phyloP scores from a whole-genome alignment of 75 land plant species.

The Ceratopteris richardii region DNA sequence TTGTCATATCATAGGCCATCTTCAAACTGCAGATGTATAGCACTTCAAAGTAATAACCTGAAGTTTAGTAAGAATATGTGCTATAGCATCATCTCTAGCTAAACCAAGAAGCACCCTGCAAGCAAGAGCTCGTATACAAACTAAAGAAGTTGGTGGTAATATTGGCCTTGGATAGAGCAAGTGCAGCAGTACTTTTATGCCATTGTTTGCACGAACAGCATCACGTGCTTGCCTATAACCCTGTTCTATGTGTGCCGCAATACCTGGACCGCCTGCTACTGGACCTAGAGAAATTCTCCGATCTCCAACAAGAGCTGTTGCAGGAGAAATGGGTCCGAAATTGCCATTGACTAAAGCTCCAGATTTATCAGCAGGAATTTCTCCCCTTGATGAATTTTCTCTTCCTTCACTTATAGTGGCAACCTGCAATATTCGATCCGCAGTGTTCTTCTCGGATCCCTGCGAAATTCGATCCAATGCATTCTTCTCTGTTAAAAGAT shows the following conservation, averaged over 20 bases:
- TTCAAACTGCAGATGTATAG: neutral
- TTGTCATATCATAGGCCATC: neutral
- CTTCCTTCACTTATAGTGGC: conserved; percentile 12
- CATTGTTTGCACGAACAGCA: conserved; percentile 95
- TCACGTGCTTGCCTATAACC: conserved; percentile 94
- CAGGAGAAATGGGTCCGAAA: conserved; percentile 15
- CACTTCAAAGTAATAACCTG: conserved; percentile 39
- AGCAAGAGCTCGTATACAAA: conserved; percentile 89
- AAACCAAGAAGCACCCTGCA: conserved; percentile 94
- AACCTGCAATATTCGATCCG: too few relatives aligned
- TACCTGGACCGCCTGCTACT: conserved; percentile 84
- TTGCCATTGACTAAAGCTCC: too few relatives aligned
- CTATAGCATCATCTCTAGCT: conserved; percentile 93
- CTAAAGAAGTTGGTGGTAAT: conserved; percentile 66
- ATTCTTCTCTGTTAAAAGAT: neutral
- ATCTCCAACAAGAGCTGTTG: conserved; percentile 76
- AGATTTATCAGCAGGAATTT: conserved; percentile 4
- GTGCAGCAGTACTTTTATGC: conserved; percentile 92
- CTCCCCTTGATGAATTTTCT: conserved; percentile 19
- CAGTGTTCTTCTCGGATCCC: too few relatives aligned
- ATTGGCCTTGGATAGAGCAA: conserved; percentile 77
- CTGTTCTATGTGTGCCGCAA: conserved; percentile 92
- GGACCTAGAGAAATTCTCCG: conserved; percentile 88
- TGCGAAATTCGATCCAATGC: neutral
- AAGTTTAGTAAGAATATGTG: conserved; percentile 95